Conservation (phyloP, 228 moss, liverwort and hornwort genomes). For the Sphagnum magellanicum region DNA sequence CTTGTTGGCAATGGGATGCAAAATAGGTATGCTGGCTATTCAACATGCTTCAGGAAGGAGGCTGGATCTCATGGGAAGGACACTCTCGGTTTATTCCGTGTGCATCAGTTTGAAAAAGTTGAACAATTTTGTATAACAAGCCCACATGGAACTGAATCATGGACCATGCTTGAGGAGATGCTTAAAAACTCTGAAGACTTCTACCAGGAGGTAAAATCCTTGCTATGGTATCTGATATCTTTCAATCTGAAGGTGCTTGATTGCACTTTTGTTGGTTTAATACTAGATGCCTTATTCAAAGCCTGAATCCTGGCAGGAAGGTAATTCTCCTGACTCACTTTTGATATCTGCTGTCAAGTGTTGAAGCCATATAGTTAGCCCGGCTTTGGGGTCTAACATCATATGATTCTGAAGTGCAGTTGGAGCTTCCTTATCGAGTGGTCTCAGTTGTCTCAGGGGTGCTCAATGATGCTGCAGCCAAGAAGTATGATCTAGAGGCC, state of each 20-base stretch:
- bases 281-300: too few relatives aligned
- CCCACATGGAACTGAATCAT: conserved; percentile 32
- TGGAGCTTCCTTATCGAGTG: conserved; percentile 36
- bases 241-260: too few relatives aligned
- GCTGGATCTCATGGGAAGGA: conserved; percentile 51
- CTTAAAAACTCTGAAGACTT: conserved; percentile 44
- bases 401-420: conserved; percentile 18
- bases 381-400: background rate
- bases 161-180: conserved; percentile 50
- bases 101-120: conserved; percentile 52
- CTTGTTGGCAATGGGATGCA: background rate
- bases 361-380: too few relatives aligned
- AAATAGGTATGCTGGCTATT: conserved; percentile 13
- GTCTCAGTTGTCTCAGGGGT: conserved; percentile 44
- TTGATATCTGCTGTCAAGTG: too few relatives aligned
- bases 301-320: too few relatives aligned
- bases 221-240: background rate
- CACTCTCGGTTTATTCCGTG: conserved; percentile 33
- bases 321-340: too few relatives aligned
- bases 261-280: too few relatives aligned
- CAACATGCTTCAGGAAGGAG: conserved; percentile 50
- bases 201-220: conserved; percentile 22
- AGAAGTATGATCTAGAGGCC: conserved; percentile 47
- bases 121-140: conserved; percentile 47
- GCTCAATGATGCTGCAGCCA: conserved; percentile 49